A percentile compares a stretch with the other conserved stretches of the same genome.
Conservation (phyloP, 1,284 basidiomycete genomes). For the Rhizoctonia solani region DNA sequence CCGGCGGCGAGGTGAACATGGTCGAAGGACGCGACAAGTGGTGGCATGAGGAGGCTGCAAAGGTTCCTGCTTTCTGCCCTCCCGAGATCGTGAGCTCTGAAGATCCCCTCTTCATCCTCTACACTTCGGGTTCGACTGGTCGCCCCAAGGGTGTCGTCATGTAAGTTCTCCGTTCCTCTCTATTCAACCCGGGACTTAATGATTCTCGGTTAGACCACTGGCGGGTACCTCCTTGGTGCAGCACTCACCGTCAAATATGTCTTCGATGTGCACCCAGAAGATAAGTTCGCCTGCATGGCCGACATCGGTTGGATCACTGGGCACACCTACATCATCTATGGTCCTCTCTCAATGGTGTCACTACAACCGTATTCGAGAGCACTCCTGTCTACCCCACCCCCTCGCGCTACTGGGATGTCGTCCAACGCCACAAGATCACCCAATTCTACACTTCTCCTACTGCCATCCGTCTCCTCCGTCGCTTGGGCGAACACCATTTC, state of each 20-base stretch:
- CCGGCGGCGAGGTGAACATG: slow-evolving; percentile 84
- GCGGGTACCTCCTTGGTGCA: slow-evolving; percentile 79
- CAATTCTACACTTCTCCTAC: slow-evolving; percentile 95
- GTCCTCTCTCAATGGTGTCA: slow-evolving; percentile 62
- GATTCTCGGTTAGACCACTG: slow-evolving; percentile 39
- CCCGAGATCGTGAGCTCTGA: slow-evolving; percentile 86
- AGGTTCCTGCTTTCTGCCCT: slow-evolving; percentile 89
- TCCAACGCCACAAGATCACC: slow-evolving; percentile 91
- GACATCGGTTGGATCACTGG: slow-evolving; percentile 99
- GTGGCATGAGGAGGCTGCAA: slow-evolving; percentile 92
- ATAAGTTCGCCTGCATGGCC: slow-evolving; percentile 97
- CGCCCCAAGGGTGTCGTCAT: slow-evolving; percentile 99
- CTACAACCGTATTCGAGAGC: slow-evolving; percentile 79
- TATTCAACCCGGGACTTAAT: not conserved
- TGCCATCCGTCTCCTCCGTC: slow-evolving; percentile 89
- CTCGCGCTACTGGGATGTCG: slow-evolving; percentile 95
- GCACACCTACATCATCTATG: slow-evolving; percentile 97
- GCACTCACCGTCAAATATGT: slow-evolving; percentile 94
- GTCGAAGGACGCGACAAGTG: slow-evolving; percentile 87
- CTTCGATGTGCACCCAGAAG: slow-evolving; percentile 92
- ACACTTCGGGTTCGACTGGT: slow-evolving; percentile 94
- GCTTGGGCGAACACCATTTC: slow-evolving; percentile 87
- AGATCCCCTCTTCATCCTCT: slow-evolving; percentile 97
- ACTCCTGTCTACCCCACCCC: slow-evolving; percentile 97
- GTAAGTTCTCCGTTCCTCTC: slow-evolving; percentile 42